Conservation (phyloP, 2,329 filamentous ascomycete genomes). For the Aquanectria penicillioides region DNA sequence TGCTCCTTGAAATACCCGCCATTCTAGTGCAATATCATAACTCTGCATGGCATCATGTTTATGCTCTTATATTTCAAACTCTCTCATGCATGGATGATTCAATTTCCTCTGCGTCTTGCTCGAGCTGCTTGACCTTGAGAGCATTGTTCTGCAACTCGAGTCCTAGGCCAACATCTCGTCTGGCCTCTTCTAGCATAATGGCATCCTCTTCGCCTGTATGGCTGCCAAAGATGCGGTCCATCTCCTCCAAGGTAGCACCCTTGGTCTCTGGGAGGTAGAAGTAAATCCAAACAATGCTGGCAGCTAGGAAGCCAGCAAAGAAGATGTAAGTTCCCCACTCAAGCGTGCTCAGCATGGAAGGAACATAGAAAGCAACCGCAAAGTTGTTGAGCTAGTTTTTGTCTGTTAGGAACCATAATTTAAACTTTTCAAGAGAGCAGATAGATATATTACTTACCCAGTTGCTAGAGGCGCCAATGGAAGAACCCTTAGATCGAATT, state of each 20-base stretch:
- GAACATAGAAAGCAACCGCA: conserved; percentile 56
- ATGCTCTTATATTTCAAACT: conserved; percentile 4
- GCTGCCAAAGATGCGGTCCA: conserved; percentile 62
- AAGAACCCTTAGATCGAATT: conserved; percentile 55
- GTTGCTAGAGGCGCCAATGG: conserved; percentile 54
- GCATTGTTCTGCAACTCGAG: conserved; percentile 27
- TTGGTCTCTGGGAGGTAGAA: conserved; percentile 66
- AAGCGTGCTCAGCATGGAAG: conserved; percentile 48
- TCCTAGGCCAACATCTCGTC: conserved; percentile 34
- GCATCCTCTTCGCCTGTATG: conserved; percentile 44
- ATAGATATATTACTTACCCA: conserved; percentile 43
- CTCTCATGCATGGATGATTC: conserved; percentile 29
- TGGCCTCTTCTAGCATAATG: conserved; percentile 32
- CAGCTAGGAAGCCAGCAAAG: conserved; percentile 61
- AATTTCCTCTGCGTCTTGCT: conserved; percentile 27
- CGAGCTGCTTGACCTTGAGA: conserved; percentile 33
- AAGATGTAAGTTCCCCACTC: conserved; percentile 67
- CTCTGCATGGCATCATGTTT: too few species aligned
- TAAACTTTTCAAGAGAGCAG: background rate
- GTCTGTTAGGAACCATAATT: background rate
- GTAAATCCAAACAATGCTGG: conserved; percentile 59
- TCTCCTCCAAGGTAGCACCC: conserved; percentile 62
- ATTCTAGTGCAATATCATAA: too few species aligned
- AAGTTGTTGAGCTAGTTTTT: conserved; percentile 55
- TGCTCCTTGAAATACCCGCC: too few species aligned